Conservation (phyloP, 495 filamentous ascomycete species). For the Aspergillus carlsbadensis region DNA sequence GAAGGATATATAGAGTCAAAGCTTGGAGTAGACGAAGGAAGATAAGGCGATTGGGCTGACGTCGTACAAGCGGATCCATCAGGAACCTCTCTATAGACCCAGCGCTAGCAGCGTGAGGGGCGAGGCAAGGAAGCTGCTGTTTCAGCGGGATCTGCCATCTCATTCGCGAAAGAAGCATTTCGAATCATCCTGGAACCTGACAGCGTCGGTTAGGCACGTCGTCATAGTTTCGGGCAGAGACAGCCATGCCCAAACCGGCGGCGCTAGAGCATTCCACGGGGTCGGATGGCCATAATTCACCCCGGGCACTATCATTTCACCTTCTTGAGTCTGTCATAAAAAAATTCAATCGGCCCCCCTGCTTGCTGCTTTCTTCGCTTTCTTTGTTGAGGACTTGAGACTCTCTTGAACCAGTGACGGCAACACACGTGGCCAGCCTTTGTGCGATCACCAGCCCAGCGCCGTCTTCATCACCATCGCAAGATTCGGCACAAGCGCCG, state of each 20-base stretch:
- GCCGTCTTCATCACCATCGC: slow-evolving; percentile 7
- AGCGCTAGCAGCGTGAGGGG: background rate
- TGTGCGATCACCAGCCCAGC: slow-evolving; percentile 6
- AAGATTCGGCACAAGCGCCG: slow-evolving; percentile 10
- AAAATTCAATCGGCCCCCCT: slow-evolving; percentile 2
- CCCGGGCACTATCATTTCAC: background rate
- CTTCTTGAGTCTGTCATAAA: background rate
- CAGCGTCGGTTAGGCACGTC: slow-evolving; percentile 9
- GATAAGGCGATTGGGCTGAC: background rate
- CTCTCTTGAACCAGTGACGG: slow-evolving; percentile 10
- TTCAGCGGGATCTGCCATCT: background rate
- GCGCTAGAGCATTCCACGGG: slow-evolving; percentile 8
- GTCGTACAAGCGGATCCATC: background rate
- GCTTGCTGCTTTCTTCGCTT: slow-evolving; percentile 2
- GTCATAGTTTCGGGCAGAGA: slow-evolving; percentile 12
- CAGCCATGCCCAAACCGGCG: slow-evolving; percentile 10
- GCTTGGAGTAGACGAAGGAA: background rate
- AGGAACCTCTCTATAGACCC: background rate
- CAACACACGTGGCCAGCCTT: slow-evolving; percentile 18
- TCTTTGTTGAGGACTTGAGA: background rate
- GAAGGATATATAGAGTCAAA: background rate
- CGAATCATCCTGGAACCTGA: slow-evolving; percentile 7
- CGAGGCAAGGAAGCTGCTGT: background rate
- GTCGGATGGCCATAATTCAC: background rate
- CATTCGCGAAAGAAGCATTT: slow-evolving; percentile 10